A percentile compares a stretch with the other conserved stretches of the same genome.
phyloP scores from a whole-genome alignment of 495 filamentous ascomycete genomes.

The Penicillium simplicissimum region DNA sequence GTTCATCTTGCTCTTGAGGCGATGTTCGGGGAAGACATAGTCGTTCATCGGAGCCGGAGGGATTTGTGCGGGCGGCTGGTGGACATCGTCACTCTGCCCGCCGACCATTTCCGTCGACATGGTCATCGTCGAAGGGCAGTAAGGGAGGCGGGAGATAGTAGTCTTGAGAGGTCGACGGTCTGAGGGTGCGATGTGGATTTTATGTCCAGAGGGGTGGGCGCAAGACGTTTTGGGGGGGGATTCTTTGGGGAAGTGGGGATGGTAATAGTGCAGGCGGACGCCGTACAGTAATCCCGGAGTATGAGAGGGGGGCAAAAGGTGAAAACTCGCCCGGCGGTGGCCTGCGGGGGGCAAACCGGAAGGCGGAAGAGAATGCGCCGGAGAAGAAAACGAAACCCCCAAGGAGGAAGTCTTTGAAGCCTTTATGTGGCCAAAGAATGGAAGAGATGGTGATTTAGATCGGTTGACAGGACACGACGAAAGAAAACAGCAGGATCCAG shows the following conservation, averaged over 20 bases:
- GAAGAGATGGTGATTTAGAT: not conserved
- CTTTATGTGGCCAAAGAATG: not conserved
- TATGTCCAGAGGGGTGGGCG: not conserved
- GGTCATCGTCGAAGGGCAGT: slow-evolving; percentile 11
- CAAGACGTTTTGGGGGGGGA: not conserved
- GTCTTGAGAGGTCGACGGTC: not conserved
- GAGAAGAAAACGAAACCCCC: not conserved
- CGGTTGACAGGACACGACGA: not conserved
- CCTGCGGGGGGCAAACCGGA: slow-evolving; percentile 12
- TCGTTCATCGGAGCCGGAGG: slow-evolving; percentile 43
- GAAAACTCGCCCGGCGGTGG: slow-evolving; percentile 11
- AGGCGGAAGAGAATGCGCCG: slow-evolving; percentile 26
- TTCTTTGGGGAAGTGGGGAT: slow-evolving; percentile 13
- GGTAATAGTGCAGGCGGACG: not conserved
- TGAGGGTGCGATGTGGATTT: slow-evolving; percentile 3
- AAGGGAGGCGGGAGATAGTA: not conserved
- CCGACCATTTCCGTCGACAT: slow-evolving; percentile 36
- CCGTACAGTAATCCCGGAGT: too few species aligned
- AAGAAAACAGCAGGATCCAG: not conserved
- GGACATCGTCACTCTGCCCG: slow-evolving; percentile 36
- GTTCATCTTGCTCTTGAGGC: slow-evolving; percentile 67
- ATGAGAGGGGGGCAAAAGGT: slow-evolving; percentile 9
- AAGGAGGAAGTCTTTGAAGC: not conserved
- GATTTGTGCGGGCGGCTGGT: slow-evolving; percentile 25
- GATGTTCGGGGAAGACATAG: slow-evolving; percentile 72